A percentile compares a stretch with the other conserved stretches of the same genome.
These are phyloP conservation scores for Camillea tinctor DNA, from an alignment of 2,329 filamentous ascomycete species.

Conservation along the genomic window DNA sequence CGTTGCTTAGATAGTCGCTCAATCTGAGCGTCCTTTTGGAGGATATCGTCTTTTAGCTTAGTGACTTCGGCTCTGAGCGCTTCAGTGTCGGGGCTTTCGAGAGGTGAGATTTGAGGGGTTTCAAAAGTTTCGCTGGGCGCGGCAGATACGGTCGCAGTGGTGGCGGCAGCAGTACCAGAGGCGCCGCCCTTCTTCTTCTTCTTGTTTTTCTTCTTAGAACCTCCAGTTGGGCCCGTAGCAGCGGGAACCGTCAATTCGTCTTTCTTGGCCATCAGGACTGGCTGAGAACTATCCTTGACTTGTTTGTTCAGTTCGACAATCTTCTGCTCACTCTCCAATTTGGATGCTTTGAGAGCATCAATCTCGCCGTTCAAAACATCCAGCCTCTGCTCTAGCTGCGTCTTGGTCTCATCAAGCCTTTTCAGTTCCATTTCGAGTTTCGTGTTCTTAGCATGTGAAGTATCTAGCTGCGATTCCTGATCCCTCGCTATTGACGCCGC, in stretches of 20 bases:
- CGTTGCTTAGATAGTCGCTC: constrained; percentile 68
- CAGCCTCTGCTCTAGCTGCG: constrained; percentile 39
- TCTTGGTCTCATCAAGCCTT: constrained; percentile 37
- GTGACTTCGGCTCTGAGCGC: constrained; percentile 49
- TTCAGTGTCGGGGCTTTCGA: constrained; percentile 31
- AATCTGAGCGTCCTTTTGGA: constrained; percentile 71
- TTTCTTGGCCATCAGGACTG: constrained; percentile 17
- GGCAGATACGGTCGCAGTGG: constrained; percentile 39
- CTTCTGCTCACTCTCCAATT: constrained; percentile 40
- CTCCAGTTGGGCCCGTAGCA: constrained; percentile 23
- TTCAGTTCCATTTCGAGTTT: constrained; percentile 35
- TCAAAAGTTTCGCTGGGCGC: constrained; percentile 39
- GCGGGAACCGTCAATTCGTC: constrained; percentile 28
- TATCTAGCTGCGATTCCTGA: constrained; percentile 28
- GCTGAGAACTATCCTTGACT: constrained; percentile 22
- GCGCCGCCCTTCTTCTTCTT: constrained; percentile 82
- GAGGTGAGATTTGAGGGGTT: constrained; percentile 30
- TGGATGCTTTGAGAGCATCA: constrained; percentile 37
- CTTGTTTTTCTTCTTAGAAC: constrained; percentile 74
- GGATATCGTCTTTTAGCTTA: constrained; percentile 51
- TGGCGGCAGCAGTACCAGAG: constrained; percentile 39
- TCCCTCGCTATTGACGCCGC: constrained; percentile 20
- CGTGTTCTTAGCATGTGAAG: constrained; percentile 22
- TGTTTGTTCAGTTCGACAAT: constrained; percentile 42
- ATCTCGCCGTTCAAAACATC: constrained; percentile 46